phyloP scores from a whole-genome alignment of 352 stramenopile genomes.

The Pelagophyceae sp. region DNA sequence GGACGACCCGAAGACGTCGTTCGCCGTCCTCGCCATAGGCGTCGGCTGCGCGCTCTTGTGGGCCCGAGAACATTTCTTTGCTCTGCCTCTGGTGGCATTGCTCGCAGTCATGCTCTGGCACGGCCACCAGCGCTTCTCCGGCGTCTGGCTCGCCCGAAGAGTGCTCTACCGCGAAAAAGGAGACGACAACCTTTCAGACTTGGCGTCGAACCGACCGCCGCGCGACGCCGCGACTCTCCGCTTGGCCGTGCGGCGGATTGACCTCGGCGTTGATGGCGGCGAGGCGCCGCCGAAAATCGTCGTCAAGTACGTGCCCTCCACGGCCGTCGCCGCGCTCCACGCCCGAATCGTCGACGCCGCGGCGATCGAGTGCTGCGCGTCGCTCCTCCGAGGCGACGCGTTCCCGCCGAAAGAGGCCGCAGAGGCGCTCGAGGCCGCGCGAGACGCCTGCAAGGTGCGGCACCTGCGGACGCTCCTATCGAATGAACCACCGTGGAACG shows the following conservation, averaged over 20 bases:
- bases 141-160: neutral
- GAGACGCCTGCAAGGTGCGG: conserved; percentile 6
- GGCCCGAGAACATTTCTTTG: conserved; percentile 10
- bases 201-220: too few species aligned
- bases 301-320: neutral
- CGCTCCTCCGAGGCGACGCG: neutral
- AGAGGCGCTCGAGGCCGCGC: neutral
- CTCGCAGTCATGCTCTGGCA: neutral
- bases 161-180: too few species aligned
- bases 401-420: neutral
- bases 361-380: neutral
- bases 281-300: neutral
- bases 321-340: neutral
- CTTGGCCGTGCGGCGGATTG: too few species aligned
- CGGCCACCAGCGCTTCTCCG: neutral
- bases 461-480: too few species aligned
- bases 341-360: neutral
- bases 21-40: neutral
- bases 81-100: neutral
- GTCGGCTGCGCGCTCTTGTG: neutral
- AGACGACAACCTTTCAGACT: too few species aligned
- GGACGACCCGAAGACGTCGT: neutral
- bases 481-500: too few species aligned
- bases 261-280: neutral
- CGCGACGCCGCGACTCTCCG: neutral